Conservation (phyloP, 441 rosid genomes). For the Gossypium gossypioides region DNA sequence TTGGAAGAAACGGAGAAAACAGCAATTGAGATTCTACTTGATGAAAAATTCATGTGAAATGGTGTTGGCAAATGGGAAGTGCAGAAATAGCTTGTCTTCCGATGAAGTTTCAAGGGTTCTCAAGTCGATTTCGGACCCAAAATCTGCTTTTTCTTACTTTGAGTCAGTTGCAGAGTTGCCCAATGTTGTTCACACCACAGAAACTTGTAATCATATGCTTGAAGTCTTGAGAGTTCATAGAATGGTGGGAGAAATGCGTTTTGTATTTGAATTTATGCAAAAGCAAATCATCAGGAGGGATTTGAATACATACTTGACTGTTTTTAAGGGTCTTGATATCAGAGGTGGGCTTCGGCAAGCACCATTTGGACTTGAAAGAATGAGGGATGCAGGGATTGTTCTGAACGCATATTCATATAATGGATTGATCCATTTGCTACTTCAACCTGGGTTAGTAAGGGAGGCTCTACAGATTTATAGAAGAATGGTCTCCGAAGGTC, state of each 20-base stretch:
- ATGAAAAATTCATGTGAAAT: constrained; percentile 25
- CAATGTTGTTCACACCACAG: constrained; percentile 50
- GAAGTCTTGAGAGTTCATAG: constrained; percentile 53
- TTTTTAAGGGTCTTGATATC: constrained; percentile 49
- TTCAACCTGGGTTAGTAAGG: constrained; percentile 45
- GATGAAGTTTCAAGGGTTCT: constrained; percentile 43
- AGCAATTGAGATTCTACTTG: constrained; percentile 28
- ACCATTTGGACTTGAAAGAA: constrained; percentile 44
- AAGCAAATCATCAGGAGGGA: constrained; percentile 60
- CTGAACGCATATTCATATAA: constrained; percentile 72
- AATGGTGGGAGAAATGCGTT: constrained; percentile 51
- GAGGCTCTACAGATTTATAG: constrained; percentile 63
- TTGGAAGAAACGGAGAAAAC: constrained; percentile 33
- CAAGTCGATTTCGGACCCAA: constrained; percentile 43
- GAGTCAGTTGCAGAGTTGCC: constrained; percentile 42
- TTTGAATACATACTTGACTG: constrained; percentile 43
- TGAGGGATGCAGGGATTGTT: constrained; percentile 55
- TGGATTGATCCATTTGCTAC: constrained; percentile 69
- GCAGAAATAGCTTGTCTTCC: constrained; percentile 29
- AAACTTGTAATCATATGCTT: constrained; percentile 75
- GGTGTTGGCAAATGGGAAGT: constrained; percentile 27
- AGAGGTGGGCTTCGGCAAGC: constrained; percentile 64
- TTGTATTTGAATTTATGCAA: constrained; percentile 77
- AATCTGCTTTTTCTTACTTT: constrained; percentile 51
- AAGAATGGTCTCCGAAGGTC: constrained; percentile 65